Evolutionary conservation across 345 rosid genomes (phyloP).

Genomic region (Draba incana): DNA sequence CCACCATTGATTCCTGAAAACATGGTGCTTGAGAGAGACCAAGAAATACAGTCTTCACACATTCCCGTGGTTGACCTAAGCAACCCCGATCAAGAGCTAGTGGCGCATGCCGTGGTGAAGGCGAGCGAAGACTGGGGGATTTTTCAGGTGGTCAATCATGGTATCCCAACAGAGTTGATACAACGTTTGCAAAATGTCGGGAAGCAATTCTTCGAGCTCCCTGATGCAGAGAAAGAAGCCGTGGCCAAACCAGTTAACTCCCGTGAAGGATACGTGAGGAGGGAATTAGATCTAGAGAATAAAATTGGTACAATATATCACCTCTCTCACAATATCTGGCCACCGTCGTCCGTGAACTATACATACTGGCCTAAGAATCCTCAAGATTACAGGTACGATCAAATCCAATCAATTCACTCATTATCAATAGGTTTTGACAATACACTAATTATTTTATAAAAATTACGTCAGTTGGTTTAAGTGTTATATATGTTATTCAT

Average conservation of each 20-base stretch:
- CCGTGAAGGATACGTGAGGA: too few species aligned
- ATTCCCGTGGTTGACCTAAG: constrained; percentile 47
- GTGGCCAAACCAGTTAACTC: constrained; percentile 47
- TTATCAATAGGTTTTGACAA: too few species aligned
- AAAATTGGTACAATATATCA: too few species aligned
- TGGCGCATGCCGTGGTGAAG: constrained; percentile 40
- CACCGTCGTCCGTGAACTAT: constrained; percentile 53
- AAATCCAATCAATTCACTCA: too few species aligned
- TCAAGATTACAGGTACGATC: constrained; percentile 53
- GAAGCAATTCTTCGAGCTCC: constrained; percentile 58
- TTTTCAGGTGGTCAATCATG: constrained; percentile 49
- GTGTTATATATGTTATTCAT: too few species aligned
- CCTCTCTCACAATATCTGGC: constrained; percentile 81
- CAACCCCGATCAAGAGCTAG: constrained; percentile 27
- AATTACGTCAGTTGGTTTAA: too few species aligned
- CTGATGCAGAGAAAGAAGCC: constrained; percentile 53
- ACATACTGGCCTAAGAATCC: constrained; percentile 70
- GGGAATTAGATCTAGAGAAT: too few species aligned
- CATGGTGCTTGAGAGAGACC: too few species aligned
- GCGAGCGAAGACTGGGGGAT: constrained; percentile 53
- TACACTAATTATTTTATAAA: too few species aligned
- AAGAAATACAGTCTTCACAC: too few species aligned
- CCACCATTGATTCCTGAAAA: too few species aligned
- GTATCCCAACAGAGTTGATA: constrained; percentile 46
- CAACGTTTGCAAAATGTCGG: constrained; percentile 51